Percentiles rank a stretch among this genome's conserved stretches.
phyloP scores from a whole-genome alignment of 1,284 basidiomycete species.

The Paramarasmius palmivorus region DNA sequence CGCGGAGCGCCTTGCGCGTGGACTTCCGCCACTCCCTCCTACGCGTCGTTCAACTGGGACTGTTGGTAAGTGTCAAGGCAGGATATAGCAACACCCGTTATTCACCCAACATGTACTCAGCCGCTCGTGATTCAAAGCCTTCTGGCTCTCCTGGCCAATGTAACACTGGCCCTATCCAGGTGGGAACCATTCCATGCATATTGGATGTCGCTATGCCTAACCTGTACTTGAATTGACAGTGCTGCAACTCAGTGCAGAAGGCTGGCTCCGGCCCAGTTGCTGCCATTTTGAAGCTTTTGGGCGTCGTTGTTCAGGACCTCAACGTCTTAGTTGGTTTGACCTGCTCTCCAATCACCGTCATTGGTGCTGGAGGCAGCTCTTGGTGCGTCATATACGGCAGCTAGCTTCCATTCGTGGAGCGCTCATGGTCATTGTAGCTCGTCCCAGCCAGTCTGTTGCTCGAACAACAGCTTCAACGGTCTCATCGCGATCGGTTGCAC shows the following conservation, averaged over 20 bases:
- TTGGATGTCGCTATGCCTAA: not conserved
- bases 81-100: not conserved
- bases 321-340: slow-evolving; percentile 29
- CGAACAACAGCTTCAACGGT: slow-evolving; percentile 37
- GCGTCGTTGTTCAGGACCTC: not conserved
- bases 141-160: slow-evolving; percentile 29
- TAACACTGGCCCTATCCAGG: slow-evolving; percentile 11
- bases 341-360: slow-evolving; percentile 33
- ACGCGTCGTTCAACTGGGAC: slow-evolving; percentile 30
- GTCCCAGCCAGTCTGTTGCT: slow-evolving; percentile 45
- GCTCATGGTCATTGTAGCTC: slow-evolving; percentile 25
- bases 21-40: slow-evolving; percentile 40
- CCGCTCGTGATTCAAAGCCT: slow-evolving; percentile 25
- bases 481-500: slow-evolving; percentile 44
- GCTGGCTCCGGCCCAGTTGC: not conserved
- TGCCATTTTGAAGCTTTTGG: not conserved
- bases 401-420: not conserved
- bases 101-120: slow-evolving; percentile 19
- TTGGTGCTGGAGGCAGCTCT: slow-evolving; percentile 28
- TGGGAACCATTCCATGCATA: not conserved
- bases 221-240: not conserved
- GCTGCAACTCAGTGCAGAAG: slow-evolving; percentile 7
- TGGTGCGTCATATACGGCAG: slow-evolving; percentile 33
- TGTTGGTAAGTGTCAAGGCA: slow-evolving; percentile 24
- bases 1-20: slow-evolving; percentile 49